Evolutionary conservation across 768 basidiomycete species (phyloP), one percentile per base, ranked within the genome.

Genomic region (Chlorophyllum brunneum): DNA sequence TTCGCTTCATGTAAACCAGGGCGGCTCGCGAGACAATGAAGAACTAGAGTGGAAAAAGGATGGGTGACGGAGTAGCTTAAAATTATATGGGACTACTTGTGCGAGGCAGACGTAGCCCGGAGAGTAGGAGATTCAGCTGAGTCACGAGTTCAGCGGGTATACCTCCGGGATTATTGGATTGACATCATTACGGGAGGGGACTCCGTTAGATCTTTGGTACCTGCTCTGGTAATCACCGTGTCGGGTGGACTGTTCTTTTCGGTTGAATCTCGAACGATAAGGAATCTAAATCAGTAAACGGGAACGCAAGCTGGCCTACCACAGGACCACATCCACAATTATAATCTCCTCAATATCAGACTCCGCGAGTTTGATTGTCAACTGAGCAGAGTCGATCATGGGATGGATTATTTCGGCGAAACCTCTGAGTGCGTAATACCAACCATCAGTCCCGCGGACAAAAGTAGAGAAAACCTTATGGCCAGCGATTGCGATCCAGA

Each of bases 351-450:
- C 29, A 16, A 59, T 70, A 40, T 48, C 29, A 18, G 51, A 33
- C 63, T 73, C 71, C 37, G 70, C 61, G 11, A 73, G 73, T 54
- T 73, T 70, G 27, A 83, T 66, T 1, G 72, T 76, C 44, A 83
- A 65, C 5, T 68, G 67, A 20, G 76, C 80, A 1, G 63, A 66
- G 58, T 83, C 81, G 26, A 60, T 61, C 9, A 81, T 64, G 15
- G 83, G 82, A 20, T 80, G 78, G 11, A 73, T 67, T 51, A 76
- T 72, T 50, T 76, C 74, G 0, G 80, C 82, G 59, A 83, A 84
- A 52, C 81, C 77, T 22, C 76, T 77, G 71, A 80, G 67, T 50
- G 66, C 59, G 46, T 77, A 77, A 16, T 65, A 63, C 74, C 76
- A 76, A 16, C 72, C 67, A 30, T 59, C 56, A 13, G 68, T 58